Conservation (phyloP, 1,139 yeast species). For the Yamadazyma pseudoaaseri region DNA sequence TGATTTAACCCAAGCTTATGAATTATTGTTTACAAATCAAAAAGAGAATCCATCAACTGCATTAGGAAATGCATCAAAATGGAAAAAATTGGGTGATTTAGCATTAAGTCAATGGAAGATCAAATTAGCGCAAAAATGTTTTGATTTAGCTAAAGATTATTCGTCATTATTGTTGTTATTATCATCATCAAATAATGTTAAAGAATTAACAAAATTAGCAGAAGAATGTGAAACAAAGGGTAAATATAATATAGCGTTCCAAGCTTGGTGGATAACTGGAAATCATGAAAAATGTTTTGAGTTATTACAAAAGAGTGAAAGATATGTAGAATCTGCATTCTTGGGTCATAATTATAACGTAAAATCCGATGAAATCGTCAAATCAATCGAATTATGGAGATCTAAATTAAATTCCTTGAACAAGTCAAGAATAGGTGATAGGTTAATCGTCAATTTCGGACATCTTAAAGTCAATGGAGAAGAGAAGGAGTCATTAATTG, state of each 20-base stretch:
- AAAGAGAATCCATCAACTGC: slow-evolving; percentile 44
- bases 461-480: slow-evolving; percentile 1
- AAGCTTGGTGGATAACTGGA: slow-evolving; percentile 85
- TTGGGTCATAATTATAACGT: slow-evolving; percentile 75
- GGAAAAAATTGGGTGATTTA: slow-evolving; percentile 91
- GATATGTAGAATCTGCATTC: slow-evolving; percentile 82
- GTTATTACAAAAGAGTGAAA: slow-evolving; percentile 65
- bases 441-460: slow-evolving; percentile 39
- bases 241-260: slow-evolving; percentile 87
- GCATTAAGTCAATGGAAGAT: slow-evolving; percentile 79
- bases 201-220: slow-evolving; percentile 62
- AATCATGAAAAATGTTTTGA: slow-evolving; percentile 64
- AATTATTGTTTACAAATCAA: slow-evolving; percentile 60
- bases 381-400: slow-evolving; percentile 67
- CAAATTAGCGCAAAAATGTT: slow-evolving; percentile 77
- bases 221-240: slow-evolving; percentile 65
- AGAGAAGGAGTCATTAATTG: slow-evolving; percentile 22
- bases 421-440: slow-evolving; percentile 58
- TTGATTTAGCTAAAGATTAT: slow-evolving; percentile 75
- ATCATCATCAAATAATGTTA: slow-evolving; percentile 73
- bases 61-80: slow-evolving; percentile 50
- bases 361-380: slow-evolving; percentile 33
- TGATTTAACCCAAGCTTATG: slow-evolving; percentile 69
- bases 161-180: slow-evolving; percentile 80
- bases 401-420: slow-evolving; percentile 48